Conservation (phyloP, 371 early-diverging fungal genomes). For the Funneliformis caledonium region DNA sequence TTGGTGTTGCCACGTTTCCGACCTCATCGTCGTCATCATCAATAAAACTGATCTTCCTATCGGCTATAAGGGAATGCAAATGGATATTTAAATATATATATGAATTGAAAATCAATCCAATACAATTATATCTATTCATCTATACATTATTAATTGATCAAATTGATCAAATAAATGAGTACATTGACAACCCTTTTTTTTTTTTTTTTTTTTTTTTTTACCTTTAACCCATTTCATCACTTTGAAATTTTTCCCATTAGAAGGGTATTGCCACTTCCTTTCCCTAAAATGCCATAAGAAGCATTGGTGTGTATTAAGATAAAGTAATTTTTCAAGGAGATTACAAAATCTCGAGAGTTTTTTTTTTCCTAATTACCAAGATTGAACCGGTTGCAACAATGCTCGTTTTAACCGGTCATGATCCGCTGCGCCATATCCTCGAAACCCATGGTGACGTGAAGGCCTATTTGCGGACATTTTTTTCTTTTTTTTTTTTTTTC, state of each 20-base stretch:
- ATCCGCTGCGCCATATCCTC: constrained; percentile 30
- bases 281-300: constrained; percentile 22
- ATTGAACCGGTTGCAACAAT: constrained; percentile 37
- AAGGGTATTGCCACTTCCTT: constrained; percentile 29
- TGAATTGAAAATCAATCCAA: no score
- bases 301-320: not conserved
- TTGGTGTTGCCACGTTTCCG: not conserved
- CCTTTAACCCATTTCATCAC: constrained; percentile 36
- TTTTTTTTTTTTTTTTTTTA: not conserved
- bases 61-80: not conserved
- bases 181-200: not conserved
- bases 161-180: not conserved
- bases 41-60: constrained; percentile 32
- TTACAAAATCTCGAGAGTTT: not conserved
- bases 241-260: constrained; percentile 12
- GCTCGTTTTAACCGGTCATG: constrained; percentile 37
- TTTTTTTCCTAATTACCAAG: constrained; percentile 2
- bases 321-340: not conserved
- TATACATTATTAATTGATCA: not conserved
- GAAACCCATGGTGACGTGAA: constrained; percentile 24
- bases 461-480: constrained; percentile 30
- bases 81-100: no score
- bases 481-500: not conserved
- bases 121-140: no score
- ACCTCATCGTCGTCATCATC: constrained; percentile 30